Percentiles rank a stretch among this genome's conserved stretches.
Evolutionary conservation across 768 basidiomycete genomes (phyloP).

Genomic region (Suillus alpinus): DNA sequence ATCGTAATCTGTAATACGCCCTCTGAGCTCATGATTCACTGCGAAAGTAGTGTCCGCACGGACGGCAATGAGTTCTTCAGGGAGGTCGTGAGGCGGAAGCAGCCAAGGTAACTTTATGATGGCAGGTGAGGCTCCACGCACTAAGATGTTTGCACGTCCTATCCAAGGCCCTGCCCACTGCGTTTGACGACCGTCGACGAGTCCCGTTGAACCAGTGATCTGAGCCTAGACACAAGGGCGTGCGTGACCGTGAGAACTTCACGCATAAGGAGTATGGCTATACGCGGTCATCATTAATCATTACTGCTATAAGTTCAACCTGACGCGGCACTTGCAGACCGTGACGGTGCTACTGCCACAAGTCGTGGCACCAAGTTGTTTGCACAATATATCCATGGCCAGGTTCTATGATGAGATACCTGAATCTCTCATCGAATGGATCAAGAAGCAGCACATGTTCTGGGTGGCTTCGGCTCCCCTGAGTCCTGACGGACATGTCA

Average conservation of each 20-base stretch:
- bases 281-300: too few species aligned
- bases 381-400: constrained; percentile 41
- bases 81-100: not conserved
- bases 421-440: constrained; percentile 50
- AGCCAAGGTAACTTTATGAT: not conserved
- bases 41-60: not conserved
- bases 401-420: constrained; percentile 59
- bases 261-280: not conserved
- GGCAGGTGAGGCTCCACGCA: not conserved
- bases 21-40: constrained; percentile 14
- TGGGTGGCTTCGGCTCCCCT: constrained; percentile 73
- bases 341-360: not conserved
- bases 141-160: not conserved
- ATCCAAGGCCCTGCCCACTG: not conserved
- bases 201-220: not conserved
- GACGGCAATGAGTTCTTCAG: not conserved
- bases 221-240: not conserved
- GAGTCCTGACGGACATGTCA: constrained; percentile 53
- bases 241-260: not conserved
- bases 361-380: not conserved
- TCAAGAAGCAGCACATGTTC: constrained; percentile 62
- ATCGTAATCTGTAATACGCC: constrained; percentile 57
- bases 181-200: not conserved
- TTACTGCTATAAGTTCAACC: too few species aligned
- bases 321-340: too few species aligned